Evolutionary conservation across 23 red algal species (phyloP).

Genomic region (Gracilaria gracilis): DNA sequence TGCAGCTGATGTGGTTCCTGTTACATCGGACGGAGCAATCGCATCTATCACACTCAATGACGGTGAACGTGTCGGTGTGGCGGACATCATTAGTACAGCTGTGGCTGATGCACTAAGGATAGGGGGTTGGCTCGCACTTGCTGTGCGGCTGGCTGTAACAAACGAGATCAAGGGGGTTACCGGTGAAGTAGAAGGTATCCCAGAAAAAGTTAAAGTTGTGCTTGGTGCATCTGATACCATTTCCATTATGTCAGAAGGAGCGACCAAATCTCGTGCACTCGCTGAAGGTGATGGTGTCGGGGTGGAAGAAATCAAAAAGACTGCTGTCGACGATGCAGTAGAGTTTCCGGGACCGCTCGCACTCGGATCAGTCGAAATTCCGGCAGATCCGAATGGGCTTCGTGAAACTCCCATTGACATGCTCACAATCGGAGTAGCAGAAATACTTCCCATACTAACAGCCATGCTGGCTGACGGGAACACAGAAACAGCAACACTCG

Average conservation of each 20-base stretch:
- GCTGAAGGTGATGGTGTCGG: conserved; percentile 9
- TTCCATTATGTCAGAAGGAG: conserved; percentile 11
- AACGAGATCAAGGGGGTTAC: conserved; percentile 7
- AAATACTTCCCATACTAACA: conserved; percentile 19
- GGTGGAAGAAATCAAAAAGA: conserved; percentile 4
- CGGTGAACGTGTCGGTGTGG: neutral
- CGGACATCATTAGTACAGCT: neutral
- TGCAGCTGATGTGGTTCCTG: conserved; percentile 7
- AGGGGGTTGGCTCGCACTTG: neutral
- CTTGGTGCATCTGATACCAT: conserved; percentile 31
- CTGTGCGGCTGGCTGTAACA: neutral
- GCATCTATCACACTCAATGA: neutral
- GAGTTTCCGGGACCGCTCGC: neutral
- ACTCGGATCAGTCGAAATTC: neutral
- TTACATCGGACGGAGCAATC: neutral
- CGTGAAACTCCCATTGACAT: neutral
- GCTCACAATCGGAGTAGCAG: conserved; percentile 6
- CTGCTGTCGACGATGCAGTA: neutral
- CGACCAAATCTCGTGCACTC: conserved; percentile 6
- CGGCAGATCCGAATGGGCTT: neutral
- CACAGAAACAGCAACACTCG: conserved; percentile 12
- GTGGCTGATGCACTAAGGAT: conserved; percentile 10
- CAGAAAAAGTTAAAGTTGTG: conserved; percentile 7
- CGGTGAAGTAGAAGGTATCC: neutral
- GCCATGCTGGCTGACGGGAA: neutral